Evolutionary conservation across 2,329 filamentous ascomycete species (phyloP).

Genomic region (Talaromyces rugulosus): DNA sequence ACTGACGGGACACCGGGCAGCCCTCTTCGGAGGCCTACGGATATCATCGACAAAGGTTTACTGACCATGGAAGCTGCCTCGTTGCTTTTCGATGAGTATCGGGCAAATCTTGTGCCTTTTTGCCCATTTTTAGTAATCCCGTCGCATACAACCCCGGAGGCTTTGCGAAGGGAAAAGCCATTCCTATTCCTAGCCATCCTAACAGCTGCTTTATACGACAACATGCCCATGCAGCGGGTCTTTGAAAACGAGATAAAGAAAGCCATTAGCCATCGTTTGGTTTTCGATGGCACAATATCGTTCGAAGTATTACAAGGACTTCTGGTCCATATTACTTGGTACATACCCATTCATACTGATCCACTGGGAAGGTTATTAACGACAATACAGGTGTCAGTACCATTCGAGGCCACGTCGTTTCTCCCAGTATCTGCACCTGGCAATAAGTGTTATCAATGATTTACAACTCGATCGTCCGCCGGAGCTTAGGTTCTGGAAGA

Average conservation of each 20-base stretch:
- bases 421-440: conserved; percentile 32
- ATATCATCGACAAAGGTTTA: background rate
- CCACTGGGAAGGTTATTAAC: background rate
- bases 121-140: conserved; percentile 1
- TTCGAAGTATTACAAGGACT: conserved; percentile 41
- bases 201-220: conserved; percentile 26
- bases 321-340: conserved; percentile 35
- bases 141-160: conserved; percentile 6
- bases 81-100: background rate
- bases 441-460: conserved; percentile 33
- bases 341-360: background rate
- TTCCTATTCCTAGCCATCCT: conserved; percentile 34
- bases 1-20: conserved; percentile 3
- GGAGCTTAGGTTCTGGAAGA: conserved; percentile 26
- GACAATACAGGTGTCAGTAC: conserved; percentile 26
- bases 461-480: conserved; percentile 25
- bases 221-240: conserved; percentile 29
- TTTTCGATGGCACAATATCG: conserved; percentile 27
- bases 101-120: background rate
- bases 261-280: conserved; percentile 20
- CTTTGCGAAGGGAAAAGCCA: conserved; percentile 27
- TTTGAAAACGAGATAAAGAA: conserved; percentile 26
- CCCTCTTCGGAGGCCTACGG: background rate
- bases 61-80: background rate
- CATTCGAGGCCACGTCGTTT: conserved; percentile 27